These are phyloP conservation scores for Arctostaphylos glauca DNA, from an alignment of 148 eudicot genomes.

Conservation along the genomic window DNA sequence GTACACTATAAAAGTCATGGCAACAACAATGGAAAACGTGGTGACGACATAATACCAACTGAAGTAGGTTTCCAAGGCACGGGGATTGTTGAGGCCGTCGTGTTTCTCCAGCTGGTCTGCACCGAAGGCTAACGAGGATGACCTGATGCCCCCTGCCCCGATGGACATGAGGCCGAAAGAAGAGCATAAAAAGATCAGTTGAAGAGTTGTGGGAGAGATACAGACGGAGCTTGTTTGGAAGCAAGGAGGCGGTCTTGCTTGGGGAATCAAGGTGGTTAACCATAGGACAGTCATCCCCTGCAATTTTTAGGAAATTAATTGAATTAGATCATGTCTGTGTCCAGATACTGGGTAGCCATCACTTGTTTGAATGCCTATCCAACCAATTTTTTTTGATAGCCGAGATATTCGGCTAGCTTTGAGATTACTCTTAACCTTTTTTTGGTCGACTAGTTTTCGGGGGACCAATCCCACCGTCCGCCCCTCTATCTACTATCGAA, in stretches of 20 bases:
- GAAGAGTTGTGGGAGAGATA: constrained; percentile 22
- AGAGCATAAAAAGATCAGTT: constrained; percentile 26
- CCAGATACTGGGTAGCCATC: not conserved
- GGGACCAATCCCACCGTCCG: too few species aligned
- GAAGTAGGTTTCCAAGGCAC: constrained; percentile 40
- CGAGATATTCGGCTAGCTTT: too few species aligned
- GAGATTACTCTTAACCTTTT: too few species aligned
- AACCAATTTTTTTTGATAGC: too few species aligned
- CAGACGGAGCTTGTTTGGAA: constrained; percentile 24
- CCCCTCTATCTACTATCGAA: not conserved
- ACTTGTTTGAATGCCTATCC: not conserved
- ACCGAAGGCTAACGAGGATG: constrained; percentile 54
- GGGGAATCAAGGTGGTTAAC: constrained; percentile 44
- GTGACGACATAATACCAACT: constrained; percentile 49
- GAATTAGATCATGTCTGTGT: not conserved
- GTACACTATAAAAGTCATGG: constrained; percentile 48
- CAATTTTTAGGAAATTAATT: constrained; percentile 8
- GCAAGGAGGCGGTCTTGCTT: constrained; percentile 42
- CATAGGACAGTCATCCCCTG: constrained; percentile 53
- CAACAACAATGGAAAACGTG: constrained; percentile 34
- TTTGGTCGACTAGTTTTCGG: too few species aligned
- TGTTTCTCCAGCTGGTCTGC: constrained; percentile 40
- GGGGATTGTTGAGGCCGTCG: constrained; percentile 2
- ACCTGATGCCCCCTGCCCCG: constrained; percentile 54
- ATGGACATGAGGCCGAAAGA: constrained; percentile 47